A percentile compares a stretch with the other conserved stretches of the same genome.
These are phyloP conservation scores for Leucoagaricus sp. DNA, from an alignment of 1,284 basidiomycete genomes.

Conservation along the genomic window DNA sequence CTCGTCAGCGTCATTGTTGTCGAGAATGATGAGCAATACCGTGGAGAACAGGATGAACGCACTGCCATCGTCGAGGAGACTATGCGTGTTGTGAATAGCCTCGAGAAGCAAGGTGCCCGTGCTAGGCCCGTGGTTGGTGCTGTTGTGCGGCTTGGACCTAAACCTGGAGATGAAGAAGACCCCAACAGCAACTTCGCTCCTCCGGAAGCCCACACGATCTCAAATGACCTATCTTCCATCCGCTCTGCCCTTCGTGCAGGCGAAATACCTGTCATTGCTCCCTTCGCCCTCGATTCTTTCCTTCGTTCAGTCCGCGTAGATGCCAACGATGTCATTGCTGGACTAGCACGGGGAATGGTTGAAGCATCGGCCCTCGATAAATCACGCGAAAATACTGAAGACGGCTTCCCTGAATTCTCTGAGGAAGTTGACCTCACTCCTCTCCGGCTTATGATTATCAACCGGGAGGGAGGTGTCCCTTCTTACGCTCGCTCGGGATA, in stretches of 20 bases:
- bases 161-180: constrained; percentile 51
- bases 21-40: constrained; percentile 81
- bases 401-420: constrained; percentile 30
- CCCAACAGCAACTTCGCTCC: constrained; percentile 36
- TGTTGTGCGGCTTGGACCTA: constrained; percentile 83
- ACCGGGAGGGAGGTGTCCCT: constrained; percentile 94
- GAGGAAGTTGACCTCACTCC: constrained; percentile 81
- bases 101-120: constrained; percentile 84
- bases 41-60: constrained; percentile 69
- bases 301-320: constrained; percentile 86
- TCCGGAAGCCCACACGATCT: constrained; percentile 76
- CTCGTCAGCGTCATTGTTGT: constrained; percentile 94
- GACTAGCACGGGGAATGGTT: constrained; percentile 87
- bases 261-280: constrained; percentile 96
- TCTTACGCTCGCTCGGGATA: constrained; percentile 95
- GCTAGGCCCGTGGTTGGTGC: constrained; percentile 88
- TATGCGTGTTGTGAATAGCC: constrained; percentile 80
- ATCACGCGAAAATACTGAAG: constrained; percentile 30
- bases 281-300: constrained; percentile 90
- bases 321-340: constrained; percentile 90
- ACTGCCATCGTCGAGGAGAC: constrained; percentile 68
- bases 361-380: constrained; percentile 53
- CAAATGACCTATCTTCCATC: constrained; percentile 80
- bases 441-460: constrained; percentile 96
- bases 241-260: constrained; percentile 87